These are phyloP conservation scores for Xerocomus cyaneibrunnescens DNA, from an alignment of 1,284 basidiomycete genomes.

Conservation along the genomic window DNA sequence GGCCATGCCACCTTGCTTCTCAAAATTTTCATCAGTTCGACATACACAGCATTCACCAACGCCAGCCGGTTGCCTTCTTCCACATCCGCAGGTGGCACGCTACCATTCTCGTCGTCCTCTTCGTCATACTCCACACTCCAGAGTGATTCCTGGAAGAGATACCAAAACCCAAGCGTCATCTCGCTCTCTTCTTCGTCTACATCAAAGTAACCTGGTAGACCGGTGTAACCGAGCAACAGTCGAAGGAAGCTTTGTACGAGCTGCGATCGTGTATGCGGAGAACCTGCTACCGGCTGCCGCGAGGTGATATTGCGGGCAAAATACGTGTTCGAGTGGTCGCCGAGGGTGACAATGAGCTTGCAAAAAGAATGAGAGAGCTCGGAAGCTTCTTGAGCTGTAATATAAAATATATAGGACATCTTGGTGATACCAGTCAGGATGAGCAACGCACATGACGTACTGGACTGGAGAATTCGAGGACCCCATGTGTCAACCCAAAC, in stretches of 20 bases:
- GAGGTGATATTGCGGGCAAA: conserved; percentile 68
- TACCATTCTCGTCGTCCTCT: conserved; percentile 41
- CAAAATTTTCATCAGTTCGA: conserved; percentile 69
- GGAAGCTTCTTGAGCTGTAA: conserved; percentile 45
- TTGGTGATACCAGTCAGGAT: not conserved
- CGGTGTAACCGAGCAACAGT: conserved; percentile 72
- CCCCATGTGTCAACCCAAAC: conserved; percentile 68
- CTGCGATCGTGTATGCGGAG: conserved; percentile 39
- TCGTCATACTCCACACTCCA: conserved; percentile 71
- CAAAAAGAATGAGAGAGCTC: conserved; percentile 66
- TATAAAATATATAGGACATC: not conserved
- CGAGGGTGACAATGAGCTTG: conserved; percentile 76
- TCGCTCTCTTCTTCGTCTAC: conserved; percentile 85
- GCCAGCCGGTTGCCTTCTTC: conserved; percentile 47
- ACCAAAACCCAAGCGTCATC: conserved; percentile 86
- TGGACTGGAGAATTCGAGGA: conserved; percentile 49
- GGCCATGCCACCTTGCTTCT: conserved; percentile 76
- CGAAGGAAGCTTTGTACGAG: conserved; percentile 71
- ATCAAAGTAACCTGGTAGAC: conserved; percentile 72
- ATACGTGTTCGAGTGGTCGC: conserved; percentile 84
- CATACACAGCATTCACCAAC: conserved; percentile 75
- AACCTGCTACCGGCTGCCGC: conserved; percentile 30
- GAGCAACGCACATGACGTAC: conserved; percentile 40
- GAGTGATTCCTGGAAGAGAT: conserved; percentile 82
- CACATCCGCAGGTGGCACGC: conserved; percentile 29